A percentile compares a stretch with the other conserved stretches of the same genome.
These are phyloP conservation scores for Amanita muscaria DNA, from an alignment of 768 basidiomycete genomes.

Conservation along the genomic window DNA sequence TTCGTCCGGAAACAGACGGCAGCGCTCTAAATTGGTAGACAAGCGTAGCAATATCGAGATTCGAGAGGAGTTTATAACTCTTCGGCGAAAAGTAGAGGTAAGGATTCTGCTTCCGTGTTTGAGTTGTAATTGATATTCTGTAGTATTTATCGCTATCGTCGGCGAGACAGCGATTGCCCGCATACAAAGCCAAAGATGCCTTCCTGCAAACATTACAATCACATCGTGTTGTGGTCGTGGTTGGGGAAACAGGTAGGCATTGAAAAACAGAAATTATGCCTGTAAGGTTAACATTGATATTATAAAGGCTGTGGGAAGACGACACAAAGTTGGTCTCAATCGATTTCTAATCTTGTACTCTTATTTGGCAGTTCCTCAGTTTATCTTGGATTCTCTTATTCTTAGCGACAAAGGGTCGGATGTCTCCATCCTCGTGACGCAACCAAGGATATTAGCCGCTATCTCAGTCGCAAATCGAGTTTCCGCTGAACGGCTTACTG, in stretches of 20 bases:
- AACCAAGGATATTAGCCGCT: slow-evolving; percentile 84
- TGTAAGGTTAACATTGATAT: neutral
- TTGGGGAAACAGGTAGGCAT: slow-evolving; percentile 79
- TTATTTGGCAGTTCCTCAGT: slow-evolving; percentile 63
- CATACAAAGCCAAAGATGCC: slow-evolving; percentile 55
- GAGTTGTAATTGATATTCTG: neutral
- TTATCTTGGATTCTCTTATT: slow-evolving; percentile 81
- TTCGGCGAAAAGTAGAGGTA: slow-evolving; percentile 33
- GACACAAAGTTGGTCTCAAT: slow-evolving; percentile 53
- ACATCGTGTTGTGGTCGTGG: slow-evolving; percentile 69
- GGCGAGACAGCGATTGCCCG: slow-evolving; percentile 59
- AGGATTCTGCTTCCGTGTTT: neutral
- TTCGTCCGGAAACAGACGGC: neutral
- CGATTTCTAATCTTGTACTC: neutral
- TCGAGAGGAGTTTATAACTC: slow-evolving; percentile 40
- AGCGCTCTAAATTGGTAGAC: slow-evolving; percentile 14
- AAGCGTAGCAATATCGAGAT: slow-evolving; percentile 39
- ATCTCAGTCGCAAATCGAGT: slow-evolving; percentile 85
- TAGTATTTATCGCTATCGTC: slow-evolving; percentile 50
- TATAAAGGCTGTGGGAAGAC: slow-evolving; percentile 78
- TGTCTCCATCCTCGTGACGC: slow-evolving; percentile 77
- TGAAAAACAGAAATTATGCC: neutral
- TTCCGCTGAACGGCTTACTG: slow-evolving; percentile 67
- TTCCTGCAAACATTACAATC: slow-evolving; percentile 52
- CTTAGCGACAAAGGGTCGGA: slow-evolving; percentile 45